Evolutionary conservation across 139 green algal genomes (phyloP), one percentile per base, ranked within the genome.

Genomic region (Diplosphaera chodatii): DNA sequence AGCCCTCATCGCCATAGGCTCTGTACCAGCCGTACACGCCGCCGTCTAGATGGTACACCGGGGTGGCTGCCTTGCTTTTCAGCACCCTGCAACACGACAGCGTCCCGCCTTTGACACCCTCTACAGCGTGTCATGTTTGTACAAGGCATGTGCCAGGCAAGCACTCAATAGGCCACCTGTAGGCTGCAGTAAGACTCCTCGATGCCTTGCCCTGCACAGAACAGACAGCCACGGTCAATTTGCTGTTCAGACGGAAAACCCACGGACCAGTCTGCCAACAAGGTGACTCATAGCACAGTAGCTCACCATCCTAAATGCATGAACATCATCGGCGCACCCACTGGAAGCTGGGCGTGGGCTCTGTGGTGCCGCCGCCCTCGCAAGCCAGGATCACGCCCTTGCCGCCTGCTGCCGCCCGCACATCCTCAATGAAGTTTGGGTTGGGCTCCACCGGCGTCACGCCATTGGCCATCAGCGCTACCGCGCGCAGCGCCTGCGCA

Each of bases 361-460:
- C 33, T 33, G 83, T 69, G 29, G 71, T 87, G 66, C 85, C 85
- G 18, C 85, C 85, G 8, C 81, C 80, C 55, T 89, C 84, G 64
- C 85, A 90, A 22, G 74, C 77, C 4, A 90, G 59, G 63, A 90
- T 87, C 21, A 77, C 76, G 21, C 66, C 71, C 55, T 87, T 86
- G 66, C 70, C 79, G 23, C 40, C 72, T 1, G 48, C 70, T 28
- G 75, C 79, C 6, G 71, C 67, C 31, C 34, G 27, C 8, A 78
- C 29, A 18, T 82, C 55, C 31, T 70, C 56, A 59, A 76, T 23
- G 63, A 86, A 88, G 4, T 72, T 30, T n/a, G 77, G 72, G 63
- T 82, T 86, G 1, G 59, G 40, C 31, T 78, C 65, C 30, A 86
- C 72, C 13, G 75, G 79, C 8, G 41, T 66, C 4, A 84, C 79